Evolutionary conservation across 1,139 yeast genomes (phyloP), one percentile per base, ranked within the genome.

Genomic region (Pneumocystis sp.): DNA sequence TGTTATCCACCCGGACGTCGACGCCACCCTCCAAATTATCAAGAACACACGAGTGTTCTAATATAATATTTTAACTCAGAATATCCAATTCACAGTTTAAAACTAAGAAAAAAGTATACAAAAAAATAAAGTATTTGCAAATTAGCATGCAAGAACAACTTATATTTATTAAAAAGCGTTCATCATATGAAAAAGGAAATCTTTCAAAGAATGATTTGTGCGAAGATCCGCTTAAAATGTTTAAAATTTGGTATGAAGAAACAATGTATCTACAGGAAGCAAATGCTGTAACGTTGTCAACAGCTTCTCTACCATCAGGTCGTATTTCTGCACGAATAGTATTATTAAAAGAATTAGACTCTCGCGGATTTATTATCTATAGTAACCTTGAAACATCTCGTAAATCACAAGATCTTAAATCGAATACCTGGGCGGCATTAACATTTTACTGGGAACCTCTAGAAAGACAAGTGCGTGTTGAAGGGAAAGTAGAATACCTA

Each of bases 381-480:
- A 89, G 96, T 65, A 93, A 93, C 75, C 91, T 96, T 96, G 89
- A 81, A 60, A 81, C 86, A 12, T 86, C 96, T 59, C 89, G 89
- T 75, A 93, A 93, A 76, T 83, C 86, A 37, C 74, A 77, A 64
- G 97, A 91, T 74, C 78, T 85, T 68, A 77, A 77, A 59, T 77
- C 86, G 60, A 93, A 93, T 74, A 87, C 88, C 69, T 81, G 82
- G 73, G 97, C 91, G 0, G 63, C 68, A 3, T 50, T 66, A 35
- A 63, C 68, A 40, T 95, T 91, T 74, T 91, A 90, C 77, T 93
- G 98, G 97, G 89, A 88, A 66, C 85, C 84, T 69, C 75, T 86
- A 62, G 96, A 93, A 76, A 84, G 97, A 70, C 97, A 90, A 76
- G 96, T 93, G 7, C 81, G 98, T 69, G 86, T 93, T 15, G 98